phyloP scores from a whole-genome alignment of 805 yeast species.

The Scheffersomyces ergatensis region DNA sequence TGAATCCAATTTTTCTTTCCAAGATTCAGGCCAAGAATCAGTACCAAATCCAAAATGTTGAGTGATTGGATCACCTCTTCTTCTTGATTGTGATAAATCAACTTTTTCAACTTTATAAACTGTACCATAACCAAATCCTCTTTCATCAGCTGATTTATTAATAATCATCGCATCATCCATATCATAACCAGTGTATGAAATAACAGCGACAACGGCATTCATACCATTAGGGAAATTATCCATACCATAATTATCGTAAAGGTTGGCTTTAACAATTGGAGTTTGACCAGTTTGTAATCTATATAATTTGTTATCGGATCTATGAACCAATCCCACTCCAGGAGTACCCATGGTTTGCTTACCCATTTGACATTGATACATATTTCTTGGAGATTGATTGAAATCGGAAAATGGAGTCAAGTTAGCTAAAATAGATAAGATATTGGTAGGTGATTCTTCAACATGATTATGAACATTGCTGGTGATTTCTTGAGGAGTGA shows the following conservation, averaged over 20 bases:
- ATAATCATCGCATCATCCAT: slow-evolving; percentile 99
- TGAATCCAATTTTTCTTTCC: slow-evolving; percentile 84
- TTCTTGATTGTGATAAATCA: slow-evolving; percentile 72
- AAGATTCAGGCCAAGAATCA: slow-evolving; percentile 87
- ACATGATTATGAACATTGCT: slow-evolving; percentile 84
- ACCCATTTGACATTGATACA: slow-evolving; percentile 99
- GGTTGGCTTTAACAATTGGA: slow-evolving; percentile 90
- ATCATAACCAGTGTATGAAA: slow-evolving; percentile 98
- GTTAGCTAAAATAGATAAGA: slow-evolving; percentile 90
- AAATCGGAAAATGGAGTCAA: slow-evolving; percentile 97
- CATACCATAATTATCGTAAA: slow-evolving; percentile 95
- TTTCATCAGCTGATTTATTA: slow-evolving; percentile 94
- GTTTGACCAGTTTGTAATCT: slow-evolving; percentile 94
- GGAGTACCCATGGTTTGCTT: slow-evolving; percentile 99
- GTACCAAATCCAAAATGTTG: slow-evolving; percentile 93
- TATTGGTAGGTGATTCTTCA: slow-evolving; percentile 92
- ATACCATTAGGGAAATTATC: slow-evolving; percentile 98
- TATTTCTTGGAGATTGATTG: slow-evolving; percentile 98
- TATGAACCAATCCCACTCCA: slow-evolving; percentile 87
- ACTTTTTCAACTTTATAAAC: slow-evolving; percentile 93
- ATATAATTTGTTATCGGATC: slow-evolving; percentile 93
- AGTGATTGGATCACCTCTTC: slow-evolving; percentile 91
- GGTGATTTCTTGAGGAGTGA: slow-evolving; percentile 86
- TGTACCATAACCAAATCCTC: slow-evolving; percentile 97
- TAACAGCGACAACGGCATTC: slow-evolving; percentile 98